Conservation (phyloP, 2,329 filamentous ascomycete genomes). For the Colletotrichum sp. region DNA sequence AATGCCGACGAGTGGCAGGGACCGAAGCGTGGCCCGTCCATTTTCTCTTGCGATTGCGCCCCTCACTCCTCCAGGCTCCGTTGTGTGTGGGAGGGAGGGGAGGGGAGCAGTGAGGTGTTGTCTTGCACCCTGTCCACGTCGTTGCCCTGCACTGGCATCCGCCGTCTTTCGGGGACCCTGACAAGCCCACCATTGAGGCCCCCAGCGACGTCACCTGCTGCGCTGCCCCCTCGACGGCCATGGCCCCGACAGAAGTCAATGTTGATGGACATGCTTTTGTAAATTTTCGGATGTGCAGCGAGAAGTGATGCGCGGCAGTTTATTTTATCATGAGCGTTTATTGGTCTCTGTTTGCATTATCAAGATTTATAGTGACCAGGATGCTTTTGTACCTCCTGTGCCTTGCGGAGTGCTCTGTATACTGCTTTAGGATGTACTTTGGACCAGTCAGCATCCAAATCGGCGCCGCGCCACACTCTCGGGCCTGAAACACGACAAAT, state of each 20-base stretch:
- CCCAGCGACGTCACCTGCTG: slow-evolving; percentile 15
- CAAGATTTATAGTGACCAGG: background rate
- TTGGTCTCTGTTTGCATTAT: background rate
- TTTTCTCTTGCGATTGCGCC: background rate
- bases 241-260: background rate
- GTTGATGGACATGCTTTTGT: background rate
- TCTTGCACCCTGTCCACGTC: background rate
- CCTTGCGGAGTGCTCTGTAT: background rate
- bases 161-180: slow-evolving; percentile 1
- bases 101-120: background rate
- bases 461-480: background rate
- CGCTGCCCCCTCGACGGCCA: background rate
- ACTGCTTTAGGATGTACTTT: background rate
- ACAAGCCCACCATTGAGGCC: slow-evolving; percentile 1
- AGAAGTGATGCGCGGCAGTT: background rate
- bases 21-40: background rate
- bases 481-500: slow-evolving; percentile 12
- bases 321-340: background rate
- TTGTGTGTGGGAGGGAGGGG: background rate
- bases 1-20: background rate
- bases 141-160: slow-evolving; percentile 9
- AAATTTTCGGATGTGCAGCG: background rate
- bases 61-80: background rate
- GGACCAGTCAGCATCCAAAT: background rate
- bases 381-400: background rate